phyloP scores from a whole-genome alignment of 108 stramenopile genomes.

The Nannochloropsis oceanica region DNA sequence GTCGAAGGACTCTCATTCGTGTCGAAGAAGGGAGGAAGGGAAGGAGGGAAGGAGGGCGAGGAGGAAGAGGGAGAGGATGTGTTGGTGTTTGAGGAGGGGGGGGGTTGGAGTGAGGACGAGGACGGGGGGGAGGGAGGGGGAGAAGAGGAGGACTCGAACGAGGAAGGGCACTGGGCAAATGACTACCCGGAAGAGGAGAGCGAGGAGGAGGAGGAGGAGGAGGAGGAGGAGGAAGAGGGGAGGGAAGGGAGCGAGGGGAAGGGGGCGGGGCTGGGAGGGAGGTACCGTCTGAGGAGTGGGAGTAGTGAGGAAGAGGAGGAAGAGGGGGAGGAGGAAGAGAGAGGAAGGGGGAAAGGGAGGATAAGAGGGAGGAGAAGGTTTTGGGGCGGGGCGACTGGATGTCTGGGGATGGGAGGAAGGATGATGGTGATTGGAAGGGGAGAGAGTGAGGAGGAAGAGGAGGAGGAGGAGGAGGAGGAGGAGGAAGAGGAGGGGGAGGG shows the following conservation, averaged over 20 bases:
- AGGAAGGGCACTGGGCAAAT: not conserved
- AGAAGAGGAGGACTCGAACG: not conserved
- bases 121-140: not conserved
- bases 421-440: not conserved
- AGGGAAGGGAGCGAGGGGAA: not conserved
- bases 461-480: too few relatives aligned
- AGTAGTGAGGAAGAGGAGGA: not conserved
- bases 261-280: too few relatives aligned
- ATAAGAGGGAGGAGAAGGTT: too few relatives aligned
- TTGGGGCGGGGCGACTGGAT: not conserved
- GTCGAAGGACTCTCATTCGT: not conserved
- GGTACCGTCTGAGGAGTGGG: not conserved
- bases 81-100: not conserved
- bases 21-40: not conserved
- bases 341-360: not conserved
- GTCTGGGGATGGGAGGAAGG: not conserved
- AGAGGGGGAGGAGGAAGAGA: not conserved
- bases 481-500: too few relatives aligned
- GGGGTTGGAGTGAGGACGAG: not conserved
- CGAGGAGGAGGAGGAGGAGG: not conserved
- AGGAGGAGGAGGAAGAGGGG: not conserved
- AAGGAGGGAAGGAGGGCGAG: not conserved
- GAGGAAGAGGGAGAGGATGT: not conserved
- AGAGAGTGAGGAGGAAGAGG: not conserved
- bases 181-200: not conserved